Conservation (phyloP, 1,284 basidiomycete genomes). For the Schizopora paradoxa region DNA sequence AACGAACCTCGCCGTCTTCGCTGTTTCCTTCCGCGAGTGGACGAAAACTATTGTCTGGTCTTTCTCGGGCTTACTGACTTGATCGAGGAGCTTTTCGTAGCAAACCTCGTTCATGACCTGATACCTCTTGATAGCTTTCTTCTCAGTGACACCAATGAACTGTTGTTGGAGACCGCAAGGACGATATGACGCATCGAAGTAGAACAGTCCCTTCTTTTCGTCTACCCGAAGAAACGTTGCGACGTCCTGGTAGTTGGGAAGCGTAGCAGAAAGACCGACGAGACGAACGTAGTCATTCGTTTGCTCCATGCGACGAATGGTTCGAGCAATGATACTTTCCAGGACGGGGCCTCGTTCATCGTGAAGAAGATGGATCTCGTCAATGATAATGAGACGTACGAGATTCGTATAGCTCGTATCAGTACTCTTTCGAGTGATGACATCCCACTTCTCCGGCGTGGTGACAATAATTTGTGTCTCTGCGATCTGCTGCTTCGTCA, state of each 20-base stretch:
- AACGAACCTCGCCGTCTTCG: constrained; percentile 94
- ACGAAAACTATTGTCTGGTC: constrained; percentile 95
- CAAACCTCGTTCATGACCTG: constrained; percentile 99
- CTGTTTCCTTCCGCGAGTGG: constrained; percentile 97
- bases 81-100: constrained; percentile 96
- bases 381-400: constrained; percentile 94
- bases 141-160: constrained; percentile 97
- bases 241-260: constrained; percentile 99
- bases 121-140: constrained; percentile 98
- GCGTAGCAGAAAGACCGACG: constrained; percentile 92
- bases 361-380: constrained; percentile 96
- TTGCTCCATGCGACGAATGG: constrained; percentile 94
- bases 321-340: constrained; percentile 88
- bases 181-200: constrained; percentile 92
- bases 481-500: constrained; percentile 96
- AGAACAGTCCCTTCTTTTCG: constrained; percentile 89
- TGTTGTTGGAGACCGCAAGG: constrained; percentile 96
- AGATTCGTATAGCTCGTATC: constrained; percentile 98
- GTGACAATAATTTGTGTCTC: constrained; percentile 99
- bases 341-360: constrained; percentile 98
- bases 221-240: constrained; percentile 97
- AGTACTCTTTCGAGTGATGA: constrained; percentile 96
- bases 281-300: constrained; percentile 89
- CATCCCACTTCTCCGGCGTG: constrained; percentile 99
- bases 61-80: constrained; percentile 86